Conservation (phyloP, 2,329 filamentous ascomycete genomes). For the Neopestalotiopsis sp. region DNA sequence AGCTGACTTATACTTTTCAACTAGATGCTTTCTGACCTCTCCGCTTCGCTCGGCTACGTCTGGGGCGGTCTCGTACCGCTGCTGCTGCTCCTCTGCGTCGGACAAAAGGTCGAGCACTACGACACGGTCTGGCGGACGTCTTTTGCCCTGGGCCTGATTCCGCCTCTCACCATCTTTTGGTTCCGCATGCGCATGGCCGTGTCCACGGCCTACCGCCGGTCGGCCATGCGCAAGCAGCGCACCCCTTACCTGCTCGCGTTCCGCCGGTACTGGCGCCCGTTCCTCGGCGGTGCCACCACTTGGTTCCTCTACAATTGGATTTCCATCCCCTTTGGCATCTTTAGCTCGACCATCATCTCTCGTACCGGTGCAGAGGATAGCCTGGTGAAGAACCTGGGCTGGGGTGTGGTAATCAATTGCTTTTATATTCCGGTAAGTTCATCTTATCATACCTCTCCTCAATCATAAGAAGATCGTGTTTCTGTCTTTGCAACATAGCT, state of each 20-base stretch:
- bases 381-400: constrained; percentile 49
- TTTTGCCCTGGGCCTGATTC: constrained; percentile 55
- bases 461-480: not conserved
- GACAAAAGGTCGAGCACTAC: constrained; percentile 47
- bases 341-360: constrained; percentile 57
- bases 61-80: constrained; percentile 55
- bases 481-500: not conserved
- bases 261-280: constrained; percentile 53
- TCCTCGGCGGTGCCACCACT: constrained; percentile 52
- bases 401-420: constrained; percentile 53
- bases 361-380: constrained; percentile 46
- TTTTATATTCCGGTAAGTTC: constrained; percentile 49
- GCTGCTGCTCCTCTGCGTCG: constrained; percentile 55
- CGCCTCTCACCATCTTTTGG: constrained; percentile 56
- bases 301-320: constrained; percentile 64
- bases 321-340: constrained; percentile 60
- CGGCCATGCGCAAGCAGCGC: constrained; percentile 49
- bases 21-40: constrained; percentile 54
- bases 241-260: constrained; percentile 53
- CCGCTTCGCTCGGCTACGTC: constrained; percentile 56
- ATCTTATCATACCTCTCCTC: not conserved
- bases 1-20: not conserved
- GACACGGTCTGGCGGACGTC: constrained; percentile 55
- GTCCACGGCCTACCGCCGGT: constrained; percentile 54
- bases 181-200: constrained; percentile 58